Conservation (phyloP, 2,329 filamentous ascomycete species). For the Nigrograna mackinnonii region DNA sequence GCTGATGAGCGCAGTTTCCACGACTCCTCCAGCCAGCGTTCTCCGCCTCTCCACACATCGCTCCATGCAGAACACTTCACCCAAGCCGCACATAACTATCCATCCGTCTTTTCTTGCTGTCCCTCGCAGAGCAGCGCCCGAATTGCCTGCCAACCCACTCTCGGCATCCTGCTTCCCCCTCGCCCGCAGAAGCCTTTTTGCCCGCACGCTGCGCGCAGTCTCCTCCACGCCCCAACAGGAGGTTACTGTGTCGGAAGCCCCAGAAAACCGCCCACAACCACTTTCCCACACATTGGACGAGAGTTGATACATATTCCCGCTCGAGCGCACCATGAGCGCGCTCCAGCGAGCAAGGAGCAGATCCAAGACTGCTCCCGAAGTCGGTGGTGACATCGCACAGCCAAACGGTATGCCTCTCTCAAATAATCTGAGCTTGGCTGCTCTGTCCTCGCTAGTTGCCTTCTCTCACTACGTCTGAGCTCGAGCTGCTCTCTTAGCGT, state of each 20-base stretch:
- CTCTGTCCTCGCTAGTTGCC: too few relatives aligned
- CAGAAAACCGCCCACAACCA: slow-evolving; percentile 8
- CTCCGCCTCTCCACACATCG: slow-evolving; percentile 6
- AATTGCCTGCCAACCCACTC: slow-evolving; percentile 15
- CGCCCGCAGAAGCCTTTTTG: slow-evolving; percentile 27
- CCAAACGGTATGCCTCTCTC: background rate
- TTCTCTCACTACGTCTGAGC: too few relatives aligned
- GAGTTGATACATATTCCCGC: slow-evolving; percentile 28
- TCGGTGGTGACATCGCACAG: slow-evolving; percentile 16
- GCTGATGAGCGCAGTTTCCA: background rate
- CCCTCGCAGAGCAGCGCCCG: slow-evolving; percentile 10
- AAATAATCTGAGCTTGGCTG: too few relatives aligned
- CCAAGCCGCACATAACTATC: background rate
- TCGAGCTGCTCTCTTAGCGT: slow-evolving; percentile 11
- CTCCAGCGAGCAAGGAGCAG: slow-evolving; percentile 38
- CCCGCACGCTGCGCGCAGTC: slow-evolving; percentile 25
- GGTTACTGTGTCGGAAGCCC: slow-evolving; percentile 18
- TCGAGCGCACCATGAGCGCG: slow-evolving; percentile 46
- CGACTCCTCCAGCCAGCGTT: slow-evolving; percentile 2
- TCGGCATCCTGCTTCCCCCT: slow-evolving; percentile 25
- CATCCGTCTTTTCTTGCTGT: slow-evolving; percentile 4
- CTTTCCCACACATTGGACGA: slow-evolving; percentile 22
- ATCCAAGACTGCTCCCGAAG: slow-evolving; percentile 34
- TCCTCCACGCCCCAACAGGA: slow-evolving; percentile 13
- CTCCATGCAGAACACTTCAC: slow-evolving; percentile 17